These are phyloP conservation scores for Vaccinium darrowii DNA, from an alignment of 148 eudicot genomes.

Conservation along the genomic window DNA sequence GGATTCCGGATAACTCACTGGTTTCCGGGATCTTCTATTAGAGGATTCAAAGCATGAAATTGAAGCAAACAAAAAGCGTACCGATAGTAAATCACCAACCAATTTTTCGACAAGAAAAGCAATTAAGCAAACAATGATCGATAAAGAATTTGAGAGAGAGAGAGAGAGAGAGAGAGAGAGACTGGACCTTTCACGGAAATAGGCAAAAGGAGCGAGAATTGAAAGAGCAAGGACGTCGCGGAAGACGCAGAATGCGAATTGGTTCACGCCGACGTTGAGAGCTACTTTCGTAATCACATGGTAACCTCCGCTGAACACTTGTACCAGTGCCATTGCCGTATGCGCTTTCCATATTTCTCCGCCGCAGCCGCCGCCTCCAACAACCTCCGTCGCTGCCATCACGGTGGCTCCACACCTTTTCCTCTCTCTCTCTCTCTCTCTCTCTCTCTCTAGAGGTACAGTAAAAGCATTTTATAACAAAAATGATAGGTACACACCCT, in stretches of 20 bases:
- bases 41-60: no score
- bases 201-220: constrained; percentile 6
- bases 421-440: no score
- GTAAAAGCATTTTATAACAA: no score
- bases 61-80: background rate
- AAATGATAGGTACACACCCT: no score
- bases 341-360: constrained; percentile 11
- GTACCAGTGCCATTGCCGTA: background rate
- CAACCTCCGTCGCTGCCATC: background rate
- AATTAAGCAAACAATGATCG: background rate
- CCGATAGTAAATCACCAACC: background rate
- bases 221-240: background rate
- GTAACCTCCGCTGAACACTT: constrained; percentile 1
- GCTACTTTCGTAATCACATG: constrained; percentile 11
- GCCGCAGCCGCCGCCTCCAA: background rate
- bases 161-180: constrained; percentile 14
- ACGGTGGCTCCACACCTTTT: background rate
- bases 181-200: background rate
- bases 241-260: constrained; percentile 12
- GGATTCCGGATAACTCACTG: no score
- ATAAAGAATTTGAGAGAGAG: background rate
- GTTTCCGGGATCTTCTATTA: no score
- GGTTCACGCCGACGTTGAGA: constrained; percentile 6
- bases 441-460: background rate
- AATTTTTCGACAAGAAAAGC: background rate